Conservation (phyloP, 2,329 filamentous ascomycete species). For the Fusarium anthophilum region DNA sequence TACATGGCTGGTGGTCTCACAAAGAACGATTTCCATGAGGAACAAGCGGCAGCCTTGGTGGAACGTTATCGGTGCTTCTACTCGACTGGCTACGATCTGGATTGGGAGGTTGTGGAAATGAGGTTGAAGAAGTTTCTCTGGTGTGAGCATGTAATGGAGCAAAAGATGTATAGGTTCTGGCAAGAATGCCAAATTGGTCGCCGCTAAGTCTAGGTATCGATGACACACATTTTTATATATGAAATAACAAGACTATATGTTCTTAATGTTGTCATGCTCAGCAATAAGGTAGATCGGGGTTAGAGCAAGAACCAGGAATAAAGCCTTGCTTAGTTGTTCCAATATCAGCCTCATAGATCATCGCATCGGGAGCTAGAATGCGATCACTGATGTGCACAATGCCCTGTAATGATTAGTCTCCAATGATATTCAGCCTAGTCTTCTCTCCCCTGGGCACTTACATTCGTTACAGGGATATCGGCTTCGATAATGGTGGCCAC, state of each 20-base stretch:
- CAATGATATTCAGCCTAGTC: fast-evolving
- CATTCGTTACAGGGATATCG: not conserved
- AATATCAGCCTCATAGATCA: not conserved
- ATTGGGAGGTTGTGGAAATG: not conserved
- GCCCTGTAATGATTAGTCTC: not conserved
- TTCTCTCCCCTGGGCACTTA: not conserved
- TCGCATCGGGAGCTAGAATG: not conserved
- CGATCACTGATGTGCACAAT: not conserved
- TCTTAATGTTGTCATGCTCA: fast-evolving
- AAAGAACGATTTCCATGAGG: not conserved
- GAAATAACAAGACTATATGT: fast-evolving
- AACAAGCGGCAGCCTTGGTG: not conserved
- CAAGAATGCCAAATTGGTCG: not conserved
- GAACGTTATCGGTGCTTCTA: not conserved
- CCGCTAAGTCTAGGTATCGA: not conserved
- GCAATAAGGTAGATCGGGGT: not conserved
- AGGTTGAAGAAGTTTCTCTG: not conserved
- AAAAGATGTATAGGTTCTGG: not conserved
- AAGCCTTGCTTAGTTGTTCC: not conserved
- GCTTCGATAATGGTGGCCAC: not conserved
- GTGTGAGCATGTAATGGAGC: not conserved
- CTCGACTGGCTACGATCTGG: not conserved
- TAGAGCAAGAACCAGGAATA: not conserved
- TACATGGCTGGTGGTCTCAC: not conserved
- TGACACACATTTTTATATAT: not conserved